Evolutionary conservation across 2,329 filamentous ascomycete genomes (phyloP).

Genomic region (Colletotrichum zoysiae): DNA sequence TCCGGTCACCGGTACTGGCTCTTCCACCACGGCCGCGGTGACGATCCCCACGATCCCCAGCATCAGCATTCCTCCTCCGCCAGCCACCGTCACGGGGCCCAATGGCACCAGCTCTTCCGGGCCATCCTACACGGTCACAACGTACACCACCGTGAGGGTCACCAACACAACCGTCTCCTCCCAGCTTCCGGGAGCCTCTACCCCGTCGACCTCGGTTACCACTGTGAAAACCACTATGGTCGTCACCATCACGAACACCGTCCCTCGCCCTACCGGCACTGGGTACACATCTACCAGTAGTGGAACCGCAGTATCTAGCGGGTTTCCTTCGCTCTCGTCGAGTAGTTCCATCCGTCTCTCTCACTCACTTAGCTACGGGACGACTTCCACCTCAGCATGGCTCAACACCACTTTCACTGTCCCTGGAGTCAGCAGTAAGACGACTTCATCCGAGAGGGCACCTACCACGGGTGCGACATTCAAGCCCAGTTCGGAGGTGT

Average conservation of each 20-base stretch:
- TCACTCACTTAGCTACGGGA: slow-evolving; percentile 27
- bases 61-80: slow-evolving; percentile 12
- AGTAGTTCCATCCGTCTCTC: slow-evolving; percentile 32
- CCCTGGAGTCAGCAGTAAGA: too few relatives aligned
- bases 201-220: slow-evolving; percentile 13
- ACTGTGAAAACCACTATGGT: slow-evolving; percentile 27
- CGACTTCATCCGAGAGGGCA: not conserved
- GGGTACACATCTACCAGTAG: slow-evolving; percentile 13
- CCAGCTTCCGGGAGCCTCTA: slow-evolving; percentile 19
- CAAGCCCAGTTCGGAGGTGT: not conserved
- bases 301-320: slow-evolving; percentile 19
- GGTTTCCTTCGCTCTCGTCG: not conserved
- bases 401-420: not conserved
- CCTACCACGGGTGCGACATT: not conserved
- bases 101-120: not conserved
- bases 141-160: slow-evolving; percentile 20
- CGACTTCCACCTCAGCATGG: slow-evolving; percentile 4
- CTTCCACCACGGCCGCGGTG: slow-evolving; percentile 4
- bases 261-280: slow-evolving; percentile 21
- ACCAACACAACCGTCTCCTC: slow-evolving; percentile 32
- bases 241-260: slow-evolving; percentile 22
- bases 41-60: slow-evolving; percentile 24
- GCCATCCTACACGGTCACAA: slow-evolving; percentile 19
- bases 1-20: not conserved
- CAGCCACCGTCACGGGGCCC: not conserved